These are phyloP conservation scores for Saturnispora sekii DNA, from an alignment of 805 yeast genomes.

Conservation along the genomic window DNA sequence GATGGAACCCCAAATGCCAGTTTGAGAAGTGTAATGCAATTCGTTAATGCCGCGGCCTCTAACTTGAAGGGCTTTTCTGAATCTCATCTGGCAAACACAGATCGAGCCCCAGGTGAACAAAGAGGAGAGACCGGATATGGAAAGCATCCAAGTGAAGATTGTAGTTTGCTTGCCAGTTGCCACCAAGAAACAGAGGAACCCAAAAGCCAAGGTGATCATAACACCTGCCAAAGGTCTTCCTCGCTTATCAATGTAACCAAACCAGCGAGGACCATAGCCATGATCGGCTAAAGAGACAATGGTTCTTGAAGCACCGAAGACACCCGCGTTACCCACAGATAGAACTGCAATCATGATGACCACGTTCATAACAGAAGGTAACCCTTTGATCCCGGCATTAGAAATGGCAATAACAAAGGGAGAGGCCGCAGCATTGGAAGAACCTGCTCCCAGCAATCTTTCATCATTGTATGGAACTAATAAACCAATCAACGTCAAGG, in stretches of 20 bases:
- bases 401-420: conserved; percentile 69
- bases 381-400: conserved; percentile 49
- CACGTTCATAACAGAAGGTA: conserved; percentile 67
- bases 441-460: conserved; percentile 36
- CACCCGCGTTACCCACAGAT: conserved; percentile 70
- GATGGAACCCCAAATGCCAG: conserved; percentile 59
- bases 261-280: conserved; percentile 53
- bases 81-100: conserved; percentile 57
- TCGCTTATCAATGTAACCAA: conserved; percentile 60
- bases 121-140: conserved; percentile 65
- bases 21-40: conserved; percentile 54
- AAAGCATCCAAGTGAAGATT: conserved; percentile 66
- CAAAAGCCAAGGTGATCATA: conserved; percentile 39
- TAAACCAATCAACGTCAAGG: conserved; percentile 40
- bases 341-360: conserved; percentile 63
- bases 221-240: conserved; percentile 77
- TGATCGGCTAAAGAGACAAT: conserved; percentile 59
- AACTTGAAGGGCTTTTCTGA: conserved; percentile 52
- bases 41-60: conserved; percentile 67
- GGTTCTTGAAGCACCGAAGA: conserved; percentile 63
- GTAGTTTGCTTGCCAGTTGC: conserved; percentile 46
- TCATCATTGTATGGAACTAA: conserved; percentile 46
- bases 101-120: conserved; percentile 74
- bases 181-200: conserved; percentile 51
- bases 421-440: conserved; percentile 50